Evolutionary conservation across 2,329 filamentous ascomycete species (phyloP).

Genomic region (Phaeomoniella chlamydospora): DNA sequence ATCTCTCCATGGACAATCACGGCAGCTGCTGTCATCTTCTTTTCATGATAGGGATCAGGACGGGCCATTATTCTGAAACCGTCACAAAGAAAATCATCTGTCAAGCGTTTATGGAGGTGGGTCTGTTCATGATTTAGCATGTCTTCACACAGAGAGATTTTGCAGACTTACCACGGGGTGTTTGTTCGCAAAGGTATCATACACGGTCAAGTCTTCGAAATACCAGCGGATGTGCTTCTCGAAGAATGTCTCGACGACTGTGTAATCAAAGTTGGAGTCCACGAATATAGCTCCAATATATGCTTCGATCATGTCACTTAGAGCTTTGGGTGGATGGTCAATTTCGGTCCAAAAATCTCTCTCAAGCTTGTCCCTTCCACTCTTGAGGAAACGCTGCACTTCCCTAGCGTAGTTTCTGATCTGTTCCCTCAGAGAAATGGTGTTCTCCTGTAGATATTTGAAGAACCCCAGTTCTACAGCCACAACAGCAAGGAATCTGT

Average conservation of each 20-base stretch:
- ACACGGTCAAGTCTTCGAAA: conserved; percentile 75
- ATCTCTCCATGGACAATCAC: conserved; percentile 55
- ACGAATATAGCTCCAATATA: conserved; percentile 86
- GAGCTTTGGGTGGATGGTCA: conserved; percentile 34
- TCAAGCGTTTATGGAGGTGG: conserved; percentile 49
- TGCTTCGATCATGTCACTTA: conserved; percentile 79
- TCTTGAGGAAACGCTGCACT: conserved; percentile 11
- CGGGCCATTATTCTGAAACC: conserved; percentile 35
- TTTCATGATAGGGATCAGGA: conserved; percentile 28
- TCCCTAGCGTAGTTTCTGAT: conserved; percentile 34
- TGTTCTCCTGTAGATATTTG: conserved; percentile 43
- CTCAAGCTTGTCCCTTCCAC: conserved; percentile 15
- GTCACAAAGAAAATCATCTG: conserved; percentile 50
- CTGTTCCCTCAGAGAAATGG: conserved; percentile 20
- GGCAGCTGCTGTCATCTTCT: conserved; percentile 13
- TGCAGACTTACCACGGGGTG: conserved; percentile 53
- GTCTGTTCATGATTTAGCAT: conserved; percentile 29
- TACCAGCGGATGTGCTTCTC: conserved; percentile 56
- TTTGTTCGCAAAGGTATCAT: conserved; percentile 73
- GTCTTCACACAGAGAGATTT: conserved; percentile 1
- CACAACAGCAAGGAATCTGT: conserved; percentile 78
- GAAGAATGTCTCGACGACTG: conserved; percentile 64
- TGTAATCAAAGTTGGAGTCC: conserved; percentile 68
- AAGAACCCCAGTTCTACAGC: conserved; percentile 69
- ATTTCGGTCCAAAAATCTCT: conserved; percentile 28